A percentile compares a stretch with the other conserved stretches of the same genome.
Evolutionary conservation across 2,329 filamentous ascomycete species (phyloP).

Genomic region (Ramichloridium luteum): DNA sequence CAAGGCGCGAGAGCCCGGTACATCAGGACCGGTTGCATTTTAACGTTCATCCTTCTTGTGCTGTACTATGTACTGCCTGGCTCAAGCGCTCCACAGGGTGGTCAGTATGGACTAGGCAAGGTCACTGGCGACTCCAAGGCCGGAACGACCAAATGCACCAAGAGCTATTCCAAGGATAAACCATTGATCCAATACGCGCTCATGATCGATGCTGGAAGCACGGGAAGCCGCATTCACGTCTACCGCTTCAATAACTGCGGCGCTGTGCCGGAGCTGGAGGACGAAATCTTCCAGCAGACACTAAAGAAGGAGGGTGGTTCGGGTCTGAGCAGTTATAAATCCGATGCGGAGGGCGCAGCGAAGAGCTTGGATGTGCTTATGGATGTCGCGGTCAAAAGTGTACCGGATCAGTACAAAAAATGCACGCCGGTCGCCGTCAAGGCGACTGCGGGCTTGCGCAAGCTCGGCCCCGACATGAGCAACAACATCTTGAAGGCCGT

Average conservation of each 20-base stretch:
- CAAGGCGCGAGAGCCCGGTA: slow-evolving; percentile 49
- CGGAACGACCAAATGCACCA: slow-evolving; percentile 63
- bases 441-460: slow-evolving; percentile 83
- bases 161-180: slow-evolving; percentile 74
- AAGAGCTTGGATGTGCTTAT: slow-evolving; percentile 80
- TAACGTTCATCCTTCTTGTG: slow-evolving; percentile 46
- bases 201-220: slow-evolving; percentile 98
- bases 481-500: slow-evolving; percentile 78
- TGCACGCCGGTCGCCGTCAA: slow-evolving; percentile 96
- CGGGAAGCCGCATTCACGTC: slow-evolving; percentile 93
- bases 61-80: slow-evolving; percentile 43
- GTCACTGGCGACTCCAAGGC: slow-evolving; percentile 45
- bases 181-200: slow-evolving; percentile 93
- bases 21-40: slow-evolving; percentile 49
- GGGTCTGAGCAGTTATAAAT: slow-evolving; percentile 72
- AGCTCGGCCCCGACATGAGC: slow-evolving; percentile 71
- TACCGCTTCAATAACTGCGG: slow-evolving; percentile 99
- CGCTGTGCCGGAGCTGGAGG: slow-evolving; percentile 82
- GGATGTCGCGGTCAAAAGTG: slow-evolving; percentile 68
- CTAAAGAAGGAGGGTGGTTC: slow-evolving; percentile 69
- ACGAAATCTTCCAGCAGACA: slow-evolving; percentile 88
- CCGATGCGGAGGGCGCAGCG: slow-evolving; percentile 77
- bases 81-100: slow-evolving; percentile 1
- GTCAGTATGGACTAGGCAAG: slow-evolving; percentile 12
- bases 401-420: slow-evolving; percentile 79